Evolutionary conservation across 495 filamentous ascomycete species (phyloP).

Genomic region (Neurospora pannonica): DNA sequence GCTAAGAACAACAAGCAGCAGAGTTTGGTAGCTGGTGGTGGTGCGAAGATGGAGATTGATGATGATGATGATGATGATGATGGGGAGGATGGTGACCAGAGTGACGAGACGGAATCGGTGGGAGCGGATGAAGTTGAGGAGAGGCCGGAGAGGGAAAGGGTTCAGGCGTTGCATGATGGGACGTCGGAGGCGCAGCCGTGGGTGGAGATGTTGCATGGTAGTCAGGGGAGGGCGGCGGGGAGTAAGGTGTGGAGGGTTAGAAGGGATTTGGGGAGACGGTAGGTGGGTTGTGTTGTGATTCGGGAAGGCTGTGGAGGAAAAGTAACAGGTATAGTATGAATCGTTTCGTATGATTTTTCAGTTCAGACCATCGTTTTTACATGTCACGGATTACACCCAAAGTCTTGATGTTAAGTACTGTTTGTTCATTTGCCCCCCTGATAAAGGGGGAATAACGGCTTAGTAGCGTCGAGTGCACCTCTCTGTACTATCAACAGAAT

Average conservation of each 20-base stretch:
- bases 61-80: not conserved
- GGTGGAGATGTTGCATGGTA: constrained; percentile 41
- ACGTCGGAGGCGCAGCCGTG: constrained; percentile 30
- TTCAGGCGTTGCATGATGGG: constrained; percentile 3
- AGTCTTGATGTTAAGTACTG: not conserved
- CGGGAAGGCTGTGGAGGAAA: not conserved
- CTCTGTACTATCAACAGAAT: not conserved
- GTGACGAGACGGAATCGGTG: constrained; percentile 9
- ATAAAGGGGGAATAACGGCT: not conserved
- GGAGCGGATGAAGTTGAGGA: not conserved
- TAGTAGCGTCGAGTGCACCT: not conserved
- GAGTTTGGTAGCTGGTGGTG: not conserved
- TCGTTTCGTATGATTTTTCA: too few relatives aligned
- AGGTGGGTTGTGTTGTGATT: not conserved
- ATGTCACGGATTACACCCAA: not conserved
- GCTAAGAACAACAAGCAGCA: not conserved
- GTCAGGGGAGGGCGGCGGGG: constrained; percentile 38
- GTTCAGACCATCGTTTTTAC: not conserved
- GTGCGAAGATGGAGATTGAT: not conserved
- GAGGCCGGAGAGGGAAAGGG: constrained; percentile 8
- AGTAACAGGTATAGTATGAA: not conserved
- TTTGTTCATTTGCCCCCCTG: not conserved
- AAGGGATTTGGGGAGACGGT: constrained; percentile 36
- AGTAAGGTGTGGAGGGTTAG: constrained; percentile 46
- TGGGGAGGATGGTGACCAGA: constrained; percentile 9